Evolutionary conservation across 2,329 filamentous ascomycete species (phyloP), one percentile per base, ranked within the genome.

Genomic region (Phyllosticta citriasiana): DNA sequence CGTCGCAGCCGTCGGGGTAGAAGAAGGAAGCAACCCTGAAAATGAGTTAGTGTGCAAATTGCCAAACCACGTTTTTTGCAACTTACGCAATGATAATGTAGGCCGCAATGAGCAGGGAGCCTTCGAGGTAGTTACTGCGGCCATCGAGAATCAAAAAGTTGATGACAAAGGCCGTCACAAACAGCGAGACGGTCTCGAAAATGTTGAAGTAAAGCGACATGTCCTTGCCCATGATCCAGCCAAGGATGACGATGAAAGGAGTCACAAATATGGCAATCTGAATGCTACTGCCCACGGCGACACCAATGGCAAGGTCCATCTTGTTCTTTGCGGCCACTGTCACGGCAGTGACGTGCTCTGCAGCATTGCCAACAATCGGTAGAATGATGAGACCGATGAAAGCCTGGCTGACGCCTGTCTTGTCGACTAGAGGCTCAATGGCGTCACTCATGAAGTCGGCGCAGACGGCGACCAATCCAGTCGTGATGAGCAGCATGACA

Each of bases 91-190:
- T 92, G 59, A 94, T 94, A 51, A 87, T 78, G 69, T 94, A 94
- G 3, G 90, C 80, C 50, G 87, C 88, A 58, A 91, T 88, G 35
- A 94, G 74, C 62, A 93, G 75, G 63, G 85, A 84, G 2, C 89
- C 89, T 73, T 94, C 89, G 0, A 93, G 80, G 77, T 89, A 94
- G 67, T 93, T 90, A 64, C 87, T 91, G 71, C 90, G 84, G 30
- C 90, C 91, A 67, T 95, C 90, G 22, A 87, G 81, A 56, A 95
- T 90, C 53, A 96, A 76, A 71, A 95, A 96, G 71, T 95, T 96
- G 62, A 92, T 88, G 35, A 96, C 80, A 52, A 96, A 83, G 0
- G 90, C 89, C 1, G 89, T 86, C 12, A 94, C 88, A 67, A 96
- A 95, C 51, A 96, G 77, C 51, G 88, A 87, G 24, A 91, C 76